These are phyloP conservation scores for Panicum hallii DNA, from an alignment of 202 grass and related monocot genomes.

Conservation along the genomic window DNA sequence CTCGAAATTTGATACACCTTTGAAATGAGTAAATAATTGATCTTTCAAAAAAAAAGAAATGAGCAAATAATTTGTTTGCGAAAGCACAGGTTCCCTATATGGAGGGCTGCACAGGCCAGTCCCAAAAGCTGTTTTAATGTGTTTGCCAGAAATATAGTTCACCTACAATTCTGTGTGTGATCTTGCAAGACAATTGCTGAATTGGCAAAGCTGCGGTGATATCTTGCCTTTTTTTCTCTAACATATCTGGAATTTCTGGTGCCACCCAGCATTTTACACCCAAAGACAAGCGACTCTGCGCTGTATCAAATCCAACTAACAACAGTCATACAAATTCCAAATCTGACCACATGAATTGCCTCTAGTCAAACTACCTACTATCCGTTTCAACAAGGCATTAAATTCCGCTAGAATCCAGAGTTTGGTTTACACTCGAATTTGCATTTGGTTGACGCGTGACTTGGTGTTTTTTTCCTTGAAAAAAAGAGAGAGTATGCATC, in stretches of 20 bases:
- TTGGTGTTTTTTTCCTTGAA: not conserved
- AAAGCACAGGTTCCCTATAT: slow-evolving; percentile 8
- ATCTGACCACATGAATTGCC: not conserved
- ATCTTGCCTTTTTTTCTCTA: not conserved
- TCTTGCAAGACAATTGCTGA: not conserved
- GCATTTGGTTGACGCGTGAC: not conserved
- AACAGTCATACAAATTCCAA: not conserved
- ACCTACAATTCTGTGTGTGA: not conserved
- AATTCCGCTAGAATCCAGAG: not conserved
- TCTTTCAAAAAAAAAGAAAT: not conserved
- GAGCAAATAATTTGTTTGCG: not conserved
- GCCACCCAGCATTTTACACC: not conserved
- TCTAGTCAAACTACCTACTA: not conserved
- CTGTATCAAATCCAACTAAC: slow-evolving; percentile 9
- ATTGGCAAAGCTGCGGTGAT: not conserved
- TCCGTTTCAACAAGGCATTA: not conserved
- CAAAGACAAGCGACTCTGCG: not conserved
- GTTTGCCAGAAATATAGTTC: not conserved
- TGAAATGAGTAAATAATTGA: not conserved
- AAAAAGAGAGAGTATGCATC: not conserved
- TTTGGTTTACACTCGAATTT: not conserved
- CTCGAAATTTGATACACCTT: not conserved
- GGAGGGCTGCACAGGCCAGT: not conserved
- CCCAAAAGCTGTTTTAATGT: not conserved
- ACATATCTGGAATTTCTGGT: not conserved